A percentile compares a stretch with the other conserved stretches of the same genome.
These are phyloP conservation scores for Taxillus chinensis DNA, from an alignment of 164 flowering plant species.

Conservation along the genomic window DNA sequence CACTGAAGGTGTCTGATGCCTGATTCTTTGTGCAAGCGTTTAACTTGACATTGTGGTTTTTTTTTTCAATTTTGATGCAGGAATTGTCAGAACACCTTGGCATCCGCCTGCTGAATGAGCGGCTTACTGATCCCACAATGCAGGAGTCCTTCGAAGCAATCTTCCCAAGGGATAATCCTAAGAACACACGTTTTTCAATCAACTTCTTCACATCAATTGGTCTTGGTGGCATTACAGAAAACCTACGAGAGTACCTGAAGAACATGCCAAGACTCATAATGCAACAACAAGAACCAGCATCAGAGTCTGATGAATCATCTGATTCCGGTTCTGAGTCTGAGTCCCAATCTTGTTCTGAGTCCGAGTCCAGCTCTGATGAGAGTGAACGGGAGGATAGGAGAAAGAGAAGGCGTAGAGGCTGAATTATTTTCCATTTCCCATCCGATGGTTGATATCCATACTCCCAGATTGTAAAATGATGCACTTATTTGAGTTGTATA, in stretches of 20 bases:
- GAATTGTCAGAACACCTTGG: conserved; percentile 89
- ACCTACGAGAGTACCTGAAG: conserved; percentile 73
- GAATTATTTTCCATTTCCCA: not conserved
- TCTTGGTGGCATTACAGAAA: conserved; percentile 84
- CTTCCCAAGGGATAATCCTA: conserved; percentile 84
- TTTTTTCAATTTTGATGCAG: conserved; percentile 28
- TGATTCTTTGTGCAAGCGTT: no score
- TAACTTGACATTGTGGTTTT: no score
- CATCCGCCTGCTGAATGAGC: conserved; percentile 65
- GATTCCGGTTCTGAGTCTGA: conserved; percentile 25
- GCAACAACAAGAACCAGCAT: conserved; percentile 63
- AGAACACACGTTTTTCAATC: conserved; percentile 77
- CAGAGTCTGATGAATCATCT: conserved; percentile 44
- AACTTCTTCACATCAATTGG: conserved; percentile 95
- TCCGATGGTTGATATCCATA: no score
- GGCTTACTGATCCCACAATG: conserved; percentile 69
- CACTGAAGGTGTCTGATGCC: no score
- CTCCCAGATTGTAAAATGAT: no score
- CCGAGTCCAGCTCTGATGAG: conserved; percentile 30
- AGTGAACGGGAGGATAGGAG: conserved; percentile 20
- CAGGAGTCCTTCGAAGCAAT: conserved; percentile 74
- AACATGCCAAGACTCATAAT: conserved; percentile 86
- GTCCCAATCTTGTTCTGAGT: conserved; percentile 20
- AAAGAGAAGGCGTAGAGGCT: conserved; percentile 31
- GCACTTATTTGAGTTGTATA: no score